Percentiles rank a stretch among this genome's conserved stretches.
These are phyloP conservation scores for Phoma sp. DNA, from an alignment of 2,329 filamentous ascomycete species.

Conservation along the genomic window DNA sequence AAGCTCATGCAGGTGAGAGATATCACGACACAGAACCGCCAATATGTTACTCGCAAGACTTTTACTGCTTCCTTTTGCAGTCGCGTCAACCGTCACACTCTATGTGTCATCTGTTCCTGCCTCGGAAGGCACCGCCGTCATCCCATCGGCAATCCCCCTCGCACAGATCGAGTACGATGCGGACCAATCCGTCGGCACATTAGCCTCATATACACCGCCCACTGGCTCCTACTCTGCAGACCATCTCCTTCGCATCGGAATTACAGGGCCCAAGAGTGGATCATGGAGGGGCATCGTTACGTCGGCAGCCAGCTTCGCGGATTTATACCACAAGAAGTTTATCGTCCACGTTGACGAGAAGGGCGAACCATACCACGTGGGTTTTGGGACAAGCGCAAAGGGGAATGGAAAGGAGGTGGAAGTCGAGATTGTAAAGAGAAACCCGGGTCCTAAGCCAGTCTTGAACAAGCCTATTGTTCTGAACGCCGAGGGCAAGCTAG, in stretches of 20 bases:
- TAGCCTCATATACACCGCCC: conserved; percentile 48
- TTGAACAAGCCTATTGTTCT: conserved; percentile 63
- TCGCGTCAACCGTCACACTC: conserved; percentile 48
- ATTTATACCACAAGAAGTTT: conserved; percentile 53
- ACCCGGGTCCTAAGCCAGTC: conserved; percentile 50
- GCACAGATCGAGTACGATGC: conserved; percentile 54
- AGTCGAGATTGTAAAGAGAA: conserved; percentile 52
- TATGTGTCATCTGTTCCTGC: conserved; percentile 80
- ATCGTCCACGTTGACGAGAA: conserved; percentile 53
- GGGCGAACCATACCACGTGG: conserved; percentile 55
- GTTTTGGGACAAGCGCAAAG: conserved; percentile 50
- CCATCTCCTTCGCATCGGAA: conserved; percentile 54
- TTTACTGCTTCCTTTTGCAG: conserved; percentile 47
- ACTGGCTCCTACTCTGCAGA: conserved; percentile 44
- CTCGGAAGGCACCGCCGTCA: conserved; percentile 71
- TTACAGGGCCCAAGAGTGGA: conserved; percentile 47
- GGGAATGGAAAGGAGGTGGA: conserved; percentile 48
- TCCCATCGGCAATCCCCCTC: conserved; percentile 49
- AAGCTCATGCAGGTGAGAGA: not conserved
- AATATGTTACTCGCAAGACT: conserved; percentile 49
- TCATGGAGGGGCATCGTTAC: conserved; percentile 57
- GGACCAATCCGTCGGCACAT: conserved; percentile 45
- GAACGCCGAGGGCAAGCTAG: conserved; percentile 63
- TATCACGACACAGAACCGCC: conserved; percentile 14
- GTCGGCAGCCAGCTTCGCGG: conserved; percentile 52